Evolutionary conservation across 176 grass and related monocot species (phyloP).

Genomic region (Bonia amplexicaulis): DNA sequence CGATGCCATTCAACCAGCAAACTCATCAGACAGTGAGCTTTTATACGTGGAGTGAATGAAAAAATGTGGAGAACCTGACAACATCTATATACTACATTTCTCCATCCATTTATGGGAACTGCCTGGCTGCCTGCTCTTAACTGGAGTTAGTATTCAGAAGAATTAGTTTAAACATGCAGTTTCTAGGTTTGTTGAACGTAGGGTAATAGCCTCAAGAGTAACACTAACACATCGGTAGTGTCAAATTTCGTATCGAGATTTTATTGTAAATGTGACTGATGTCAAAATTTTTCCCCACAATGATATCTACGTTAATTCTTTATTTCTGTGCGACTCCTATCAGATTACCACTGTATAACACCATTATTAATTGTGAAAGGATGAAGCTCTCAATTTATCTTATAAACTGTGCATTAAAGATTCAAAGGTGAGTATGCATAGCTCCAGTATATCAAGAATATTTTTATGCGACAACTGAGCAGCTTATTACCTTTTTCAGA

Average conservation of each 20-base stretch:
- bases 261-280: not conserved
- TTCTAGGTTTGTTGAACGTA: slow-evolving; percentile 29
- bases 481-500: not conserved
- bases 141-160: slow-evolving; percentile 10
- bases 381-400: not conserved
- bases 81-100: not conserved
- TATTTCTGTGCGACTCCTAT: not conserved
- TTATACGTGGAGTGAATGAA: slow-evolving; percentile 24
- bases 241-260: not conserved
- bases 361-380: not conserved
- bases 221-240: slow-evolving; percentile 7
- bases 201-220: slow-evolving; percentile 9
- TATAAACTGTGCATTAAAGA: not conserved
- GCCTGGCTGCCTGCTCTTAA: not conserved
- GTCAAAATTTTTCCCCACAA: not conserved
- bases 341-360: not conserved
- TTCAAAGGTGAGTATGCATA: not conserved
- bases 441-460: not conserved
- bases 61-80: not conserved
- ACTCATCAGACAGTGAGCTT: not conserved
- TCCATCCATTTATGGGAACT: not conserved
- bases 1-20: not conserved
- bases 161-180: slow-evolving; percentile 8
- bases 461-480: not conserved
- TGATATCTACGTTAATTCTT: not conserved